phyloP scores from a whole-genome alignment of 2,329 filamentous ascomycete genomes.

The Aspergillus glaucus region DNA sequence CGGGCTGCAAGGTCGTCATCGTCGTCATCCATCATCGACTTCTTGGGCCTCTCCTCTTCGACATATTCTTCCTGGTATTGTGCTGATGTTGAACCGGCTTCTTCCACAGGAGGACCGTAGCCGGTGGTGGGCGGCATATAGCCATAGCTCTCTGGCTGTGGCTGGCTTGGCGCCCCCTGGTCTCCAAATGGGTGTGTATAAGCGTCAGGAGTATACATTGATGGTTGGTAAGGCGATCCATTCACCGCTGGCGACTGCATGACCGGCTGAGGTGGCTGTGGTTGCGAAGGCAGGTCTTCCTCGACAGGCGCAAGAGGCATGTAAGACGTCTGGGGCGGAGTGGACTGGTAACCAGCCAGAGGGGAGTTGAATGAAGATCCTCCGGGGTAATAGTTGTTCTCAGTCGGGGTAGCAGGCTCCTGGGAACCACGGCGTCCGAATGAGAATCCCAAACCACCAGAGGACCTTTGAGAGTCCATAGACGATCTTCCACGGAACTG shows the following conservation, averaged over 20 bases:
- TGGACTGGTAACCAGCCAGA: conserved; percentile 28
- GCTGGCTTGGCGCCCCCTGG: conserved; percentile 13
- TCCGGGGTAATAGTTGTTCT: conserved; percentile 27
- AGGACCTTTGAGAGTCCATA: conserved; percentile 41
- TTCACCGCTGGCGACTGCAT: conserved; percentile 19
- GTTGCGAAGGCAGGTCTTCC: conserved; percentile 26
- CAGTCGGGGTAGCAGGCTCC: conserved; percentile 29
- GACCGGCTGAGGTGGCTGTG: conserved; percentile 10
- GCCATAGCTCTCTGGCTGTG: conserved; percentile 22
- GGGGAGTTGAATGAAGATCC: conserved; percentile 28
- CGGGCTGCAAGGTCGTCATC: conserved; percentile 56
- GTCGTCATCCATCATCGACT: conserved; percentile 74
- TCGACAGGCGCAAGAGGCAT: conserved; percentile 36
- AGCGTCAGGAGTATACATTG: conserved; percentile 6
- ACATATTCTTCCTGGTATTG: conserved; percentile 48
- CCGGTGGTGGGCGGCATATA: conserved; percentile 28
- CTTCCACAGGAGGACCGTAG: conserved; percentile 35
- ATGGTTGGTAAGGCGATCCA: conserved; percentile 24
- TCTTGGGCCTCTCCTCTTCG: conserved; percentile 61
- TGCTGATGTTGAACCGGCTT: conserved; percentile 24
- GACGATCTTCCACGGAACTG: conserved; percentile 46
- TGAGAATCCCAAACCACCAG: conserved; percentile 17
- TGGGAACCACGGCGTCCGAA: conserved; percentile 31
- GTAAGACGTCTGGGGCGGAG: conserved; percentile 33
- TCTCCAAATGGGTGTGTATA: conserved; percentile 18